Conservation (phyloP, 202 grass and related monocot species). For the Tripidium arundinaceum region DNA sequence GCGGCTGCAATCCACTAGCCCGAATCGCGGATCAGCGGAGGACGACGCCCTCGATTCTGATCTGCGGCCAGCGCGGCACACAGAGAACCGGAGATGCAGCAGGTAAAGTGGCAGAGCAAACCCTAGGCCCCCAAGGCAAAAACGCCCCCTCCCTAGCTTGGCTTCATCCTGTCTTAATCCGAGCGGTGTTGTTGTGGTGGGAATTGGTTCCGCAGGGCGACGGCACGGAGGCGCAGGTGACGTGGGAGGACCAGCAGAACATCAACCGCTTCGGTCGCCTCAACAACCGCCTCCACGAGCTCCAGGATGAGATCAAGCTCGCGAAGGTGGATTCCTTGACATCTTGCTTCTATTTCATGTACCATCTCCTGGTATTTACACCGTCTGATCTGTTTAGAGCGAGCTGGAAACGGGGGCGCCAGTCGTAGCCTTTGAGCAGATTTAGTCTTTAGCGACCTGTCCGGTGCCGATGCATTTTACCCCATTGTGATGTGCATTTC, state of each 20-base stretch:
- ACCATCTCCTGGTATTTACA: background rate
- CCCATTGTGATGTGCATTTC: background rate
- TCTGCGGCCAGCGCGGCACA: background rate
- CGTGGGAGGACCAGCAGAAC: slow-evolving; percentile 99
- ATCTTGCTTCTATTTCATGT: background rate
- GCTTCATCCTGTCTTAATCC: slow-evolving; percentile 5
- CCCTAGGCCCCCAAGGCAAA: background rate
- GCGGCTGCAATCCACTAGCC: no score
- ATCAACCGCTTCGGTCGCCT: slow-evolving; percentile 94
- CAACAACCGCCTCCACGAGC: slow-evolving; percentile 94
- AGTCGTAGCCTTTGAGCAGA: background rate
- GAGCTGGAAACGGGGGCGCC: background rate
- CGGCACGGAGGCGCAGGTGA: slow-evolving; percentile 87
- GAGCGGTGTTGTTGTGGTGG: background rate
- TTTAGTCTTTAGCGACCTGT: background rate
- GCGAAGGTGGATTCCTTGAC: slow-evolving; percentile 49
- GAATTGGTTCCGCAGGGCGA: slow-evolving; percentile 48
- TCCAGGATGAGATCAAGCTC: slow-evolving; percentile 87
- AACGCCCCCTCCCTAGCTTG: background rate
- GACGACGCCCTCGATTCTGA: slow-evolving; percentile 1
- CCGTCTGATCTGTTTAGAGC: background rate
- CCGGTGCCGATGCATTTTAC: background rate
- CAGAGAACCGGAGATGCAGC: slow-evolving; percentile 42
- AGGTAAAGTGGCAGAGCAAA: slow-evolving; percentile 24
- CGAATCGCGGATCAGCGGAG: background rate